Evolutionary conservation across 1,139 yeast genomes (phyloP).

Genomic region (Magnusiomyces fungicola): DNA sequence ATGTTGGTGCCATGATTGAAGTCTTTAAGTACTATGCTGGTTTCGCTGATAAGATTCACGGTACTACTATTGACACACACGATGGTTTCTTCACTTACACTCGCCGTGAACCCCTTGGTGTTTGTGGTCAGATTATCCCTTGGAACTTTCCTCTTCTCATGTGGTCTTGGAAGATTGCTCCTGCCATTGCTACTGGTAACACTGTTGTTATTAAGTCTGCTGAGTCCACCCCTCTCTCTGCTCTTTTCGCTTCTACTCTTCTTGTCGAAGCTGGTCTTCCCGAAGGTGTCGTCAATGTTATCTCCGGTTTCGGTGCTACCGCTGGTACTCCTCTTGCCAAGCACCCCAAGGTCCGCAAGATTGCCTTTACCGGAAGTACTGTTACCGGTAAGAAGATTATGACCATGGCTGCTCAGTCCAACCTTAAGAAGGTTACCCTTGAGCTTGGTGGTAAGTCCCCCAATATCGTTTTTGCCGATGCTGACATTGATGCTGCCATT

Average conservation of each 20-base stretch:
- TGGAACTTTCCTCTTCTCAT: conserved; percentile 86
- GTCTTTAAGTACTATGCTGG: conserved; percentile 71
- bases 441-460: conserved; percentile 87
- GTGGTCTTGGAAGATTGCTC: conserved; percentile 83
- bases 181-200: conserved; percentile 78
- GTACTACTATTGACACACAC: conserved; percentile 56
- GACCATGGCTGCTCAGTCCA: conserved; percentile 61
- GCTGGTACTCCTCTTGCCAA: conserved; percentile 68
- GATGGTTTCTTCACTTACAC: conserved; percentile 55
- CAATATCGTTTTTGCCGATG: conserved; percentile 67
- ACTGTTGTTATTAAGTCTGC: conserved; percentile 75
- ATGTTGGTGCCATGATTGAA: conserved; percentile 49
- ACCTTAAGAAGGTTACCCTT: conserved; percentile 69
- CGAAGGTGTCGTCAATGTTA: conserved; percentile 67
- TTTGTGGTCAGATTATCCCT: conserved; percentile 78
- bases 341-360: conserved; percentile 64
- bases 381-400: conserved; percentile 71
- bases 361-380: conserved; percentile 85
- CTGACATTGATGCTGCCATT: conserved; percentile 55
- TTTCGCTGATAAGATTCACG: conserved; percentile 71
- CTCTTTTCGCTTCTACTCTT: conserved; percentile 54
- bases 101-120: conserved; percentile 65
- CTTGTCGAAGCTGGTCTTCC: conserved; percentile 70
- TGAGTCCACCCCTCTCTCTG: conserved; percentile 77
- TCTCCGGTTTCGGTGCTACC: conserved; percentile 65